Evolutionary conservation across 441 rosid species (phyloP), one percentile per base, ranked within the genome.

Genomic region (Omphalea diandra): DNA sequence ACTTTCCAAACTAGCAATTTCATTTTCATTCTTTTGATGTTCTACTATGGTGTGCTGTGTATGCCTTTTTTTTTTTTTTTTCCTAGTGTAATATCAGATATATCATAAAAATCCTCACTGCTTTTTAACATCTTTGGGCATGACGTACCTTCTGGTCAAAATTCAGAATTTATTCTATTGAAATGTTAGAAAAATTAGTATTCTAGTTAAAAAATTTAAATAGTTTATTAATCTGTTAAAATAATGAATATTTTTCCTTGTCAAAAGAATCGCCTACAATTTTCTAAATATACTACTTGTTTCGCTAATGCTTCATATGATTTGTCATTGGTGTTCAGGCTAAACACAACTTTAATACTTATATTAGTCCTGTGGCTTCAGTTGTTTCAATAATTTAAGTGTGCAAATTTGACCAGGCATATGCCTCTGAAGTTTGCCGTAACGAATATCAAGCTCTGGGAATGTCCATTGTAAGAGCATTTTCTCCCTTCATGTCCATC

Each of bases 401-500:
- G 63, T 67, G 56, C 55, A 20, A 20, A 31, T 63, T n/a, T 75
- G 43, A 20, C 58, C 79, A 84, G 88, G 88, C 88, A n/a, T 84
- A 84, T 59, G 86, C 84, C 35, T 66, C 84, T 4, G 88, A 84
- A 75, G 75, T 82, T 54, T 80, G 82, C 77, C 74, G 76, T 41
- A 73, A 75, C 41, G 88, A 82, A 71, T 60, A 84, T 70, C 88
- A 84, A 78, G 76, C 81, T 64, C 17, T 84, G 67, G 88, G 83
- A 57, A 76, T 82, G 84, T 76, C 88, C 70, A 69, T 77, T 15
- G 85, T 84, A 66, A 73, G 86, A 55, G 66, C 22, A 44, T 49
- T 44, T 76, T 40, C 61, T 56, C 29, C 24, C 7, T 24, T 26
- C 35, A 1, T 46, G n/a, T 33, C 24, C 5, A 6, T 29, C 27